Evolutionary conservation across 257 asterid species (phyloP).

Genomic region (Solanum paucissectum): DNA sequence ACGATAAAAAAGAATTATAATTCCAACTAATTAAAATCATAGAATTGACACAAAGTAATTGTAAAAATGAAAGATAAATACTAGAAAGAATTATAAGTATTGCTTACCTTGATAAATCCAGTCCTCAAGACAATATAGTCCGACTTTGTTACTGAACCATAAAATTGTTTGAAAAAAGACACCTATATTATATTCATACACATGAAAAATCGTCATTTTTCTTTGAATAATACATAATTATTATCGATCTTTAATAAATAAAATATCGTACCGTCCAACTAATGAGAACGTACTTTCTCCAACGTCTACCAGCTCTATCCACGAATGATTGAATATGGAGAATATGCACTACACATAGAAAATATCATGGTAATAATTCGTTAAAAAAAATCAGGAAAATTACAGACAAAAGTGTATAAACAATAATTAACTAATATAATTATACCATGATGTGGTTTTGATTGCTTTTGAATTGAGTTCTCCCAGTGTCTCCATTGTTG

Average conservation of each 20-base stretch:
- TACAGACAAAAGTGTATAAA: background rate
- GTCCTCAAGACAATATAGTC: conserved; percentile 68
- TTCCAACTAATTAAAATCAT: background rate
- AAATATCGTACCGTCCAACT: conserved; percentile 60
- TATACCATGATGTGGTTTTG: conserved; percentile 26
- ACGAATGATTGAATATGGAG: conserved; percentile 28
- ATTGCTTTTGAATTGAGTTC: conserved; percentile 29
- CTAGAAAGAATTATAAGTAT: background rate
- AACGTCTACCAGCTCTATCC: conserved; percentile 50
- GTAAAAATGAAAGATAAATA: background rate
- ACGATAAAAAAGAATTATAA: background rate
- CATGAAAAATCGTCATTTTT: background rate
- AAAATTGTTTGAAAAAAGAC: conserved; percentile 77
- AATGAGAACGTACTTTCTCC: conserved; percentile 57
- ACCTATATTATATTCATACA: conserved; percentile 24
- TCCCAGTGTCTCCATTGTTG: conserved; percentile 81
- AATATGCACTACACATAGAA: background rate
- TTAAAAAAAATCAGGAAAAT: background rate
- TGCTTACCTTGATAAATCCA: conserved; percentile 67
- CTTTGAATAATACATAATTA: background rate
- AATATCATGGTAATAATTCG: background rate
- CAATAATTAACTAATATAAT: background rate
- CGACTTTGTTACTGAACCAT: conserved; percentile 75
- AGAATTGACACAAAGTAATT: background rate
- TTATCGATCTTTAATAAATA: background rate